Percentiles rank a stretch among this genome's conserved stretches.
These are phyloP conservation scores for Populus tomentosa DNA, from an alignment of 441 rosid species.

Conservation along the genomic window DNA sequence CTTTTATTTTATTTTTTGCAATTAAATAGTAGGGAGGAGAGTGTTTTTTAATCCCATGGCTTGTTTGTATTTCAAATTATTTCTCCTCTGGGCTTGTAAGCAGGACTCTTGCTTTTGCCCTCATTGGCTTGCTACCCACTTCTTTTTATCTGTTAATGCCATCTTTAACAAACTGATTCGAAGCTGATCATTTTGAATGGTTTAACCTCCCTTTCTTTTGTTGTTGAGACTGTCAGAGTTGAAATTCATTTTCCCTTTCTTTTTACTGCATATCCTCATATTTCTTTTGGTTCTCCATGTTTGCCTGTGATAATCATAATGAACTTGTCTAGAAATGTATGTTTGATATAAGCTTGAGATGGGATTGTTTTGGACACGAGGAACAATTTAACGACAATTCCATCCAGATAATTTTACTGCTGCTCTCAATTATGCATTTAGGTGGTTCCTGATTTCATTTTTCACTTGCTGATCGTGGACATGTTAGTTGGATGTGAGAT, in stretches of 20 bases:
- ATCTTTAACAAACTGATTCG: not conserved
- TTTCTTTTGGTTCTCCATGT: not conserved
- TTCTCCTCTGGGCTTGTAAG: not conserved
- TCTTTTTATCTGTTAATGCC: not conserved
- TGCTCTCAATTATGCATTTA: not conserved
- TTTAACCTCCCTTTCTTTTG: not conserved
- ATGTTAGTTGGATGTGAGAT: not conserved
- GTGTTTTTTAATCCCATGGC: not conserved
- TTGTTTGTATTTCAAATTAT: not conserved
- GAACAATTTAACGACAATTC: not conserved
- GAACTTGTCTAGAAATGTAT: not conserved
- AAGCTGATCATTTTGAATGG: not conserved
- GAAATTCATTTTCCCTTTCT: not conserved
- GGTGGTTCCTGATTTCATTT: not conserved
- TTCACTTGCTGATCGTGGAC: not conserved
- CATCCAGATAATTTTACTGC: not conserved
- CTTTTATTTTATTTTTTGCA: not conserved
- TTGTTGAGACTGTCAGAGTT: not conserved
- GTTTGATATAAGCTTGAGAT: not conserved
- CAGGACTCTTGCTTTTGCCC: not conserved
- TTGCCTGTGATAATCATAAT: not conserved
- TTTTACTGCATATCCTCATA: not conserved
- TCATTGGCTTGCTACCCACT: not conserved
- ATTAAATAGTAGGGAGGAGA: not conserved
- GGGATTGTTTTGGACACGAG: not conserved